A percentile compares a stretch with the other conserved stretches of the same genome.
Conservation (phyloP, 257 asterid genomes). For the Solanum ahanhuiri region DNA sequence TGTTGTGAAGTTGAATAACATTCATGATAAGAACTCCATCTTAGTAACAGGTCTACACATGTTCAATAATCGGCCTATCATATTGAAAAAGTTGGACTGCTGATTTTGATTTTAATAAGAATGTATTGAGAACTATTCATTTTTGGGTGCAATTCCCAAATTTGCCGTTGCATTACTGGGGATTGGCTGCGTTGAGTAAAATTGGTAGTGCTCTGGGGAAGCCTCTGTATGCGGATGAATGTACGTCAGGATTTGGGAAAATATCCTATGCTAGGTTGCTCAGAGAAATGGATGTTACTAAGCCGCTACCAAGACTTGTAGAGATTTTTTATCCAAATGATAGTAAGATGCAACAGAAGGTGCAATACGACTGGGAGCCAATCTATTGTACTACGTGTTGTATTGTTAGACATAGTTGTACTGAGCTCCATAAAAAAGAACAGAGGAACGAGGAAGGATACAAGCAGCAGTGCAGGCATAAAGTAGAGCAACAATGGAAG, state of each 20-base stretch:
- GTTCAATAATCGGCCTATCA: too few species aligned
- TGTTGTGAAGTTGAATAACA: too few species aligned
- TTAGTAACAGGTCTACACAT: too few species aligned
- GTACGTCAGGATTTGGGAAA: background rate
- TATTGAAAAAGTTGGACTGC: too few species aligned
- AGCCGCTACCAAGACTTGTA: background rate
- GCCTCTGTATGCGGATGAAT: background rate
- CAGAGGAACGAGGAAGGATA: background rate
- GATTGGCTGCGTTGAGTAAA: background rate
- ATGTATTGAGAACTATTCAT: background rate
- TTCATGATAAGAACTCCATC: too few species aligned
- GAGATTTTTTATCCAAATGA: background rate
- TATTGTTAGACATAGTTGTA: background rate
- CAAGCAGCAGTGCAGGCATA: background rate
- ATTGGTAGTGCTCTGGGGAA: background rate
- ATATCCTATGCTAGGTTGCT: background rate
- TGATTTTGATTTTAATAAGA: too few species aligned
- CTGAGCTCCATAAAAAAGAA: background rate
- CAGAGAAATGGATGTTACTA: too few species aligned
- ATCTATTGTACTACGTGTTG: background rate
- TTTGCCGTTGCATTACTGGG: background rate
- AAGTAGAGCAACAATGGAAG: background rate
- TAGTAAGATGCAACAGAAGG: background rate
- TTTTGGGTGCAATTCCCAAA: background rate
- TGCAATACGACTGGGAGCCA: background rate